Evolutionary conservation across 2,329 filamentous ascomycete species (phyloP).

Genomic region (Fusarium equiseti): DNA sequence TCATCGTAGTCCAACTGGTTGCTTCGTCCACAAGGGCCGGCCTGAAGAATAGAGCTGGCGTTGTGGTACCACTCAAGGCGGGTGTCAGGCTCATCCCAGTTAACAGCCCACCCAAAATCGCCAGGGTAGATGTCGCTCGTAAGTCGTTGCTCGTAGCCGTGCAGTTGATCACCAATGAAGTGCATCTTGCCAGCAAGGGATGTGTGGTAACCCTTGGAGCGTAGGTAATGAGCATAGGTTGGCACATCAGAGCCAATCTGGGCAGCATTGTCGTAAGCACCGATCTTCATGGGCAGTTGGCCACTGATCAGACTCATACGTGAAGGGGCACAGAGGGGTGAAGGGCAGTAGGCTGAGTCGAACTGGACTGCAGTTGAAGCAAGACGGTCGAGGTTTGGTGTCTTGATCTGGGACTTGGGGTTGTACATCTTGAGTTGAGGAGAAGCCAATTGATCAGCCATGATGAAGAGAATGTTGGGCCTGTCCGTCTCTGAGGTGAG

Average conservation of each 20-base stretch:
- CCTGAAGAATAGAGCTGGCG: constrained; percentile 91
- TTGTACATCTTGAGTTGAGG: constrained; percentile 95
- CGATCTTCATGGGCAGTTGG: constrained; percentile 90
- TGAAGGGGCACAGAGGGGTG: constrained; percentile 90
- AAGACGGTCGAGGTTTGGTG: constrained; percentile 87
- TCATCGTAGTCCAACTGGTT: constrained; percentile 98
- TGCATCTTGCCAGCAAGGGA: constrained; percentile 97
- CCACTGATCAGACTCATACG: constrained; percentile 96
- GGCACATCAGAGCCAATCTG: constrained; percentile 86
- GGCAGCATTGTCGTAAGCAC: constrained; percentile 90
- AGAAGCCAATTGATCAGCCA: constrained; percentile 95
- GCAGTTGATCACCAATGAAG: constrained; percentile 93
- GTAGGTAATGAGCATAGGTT: constrained; percentile 93
- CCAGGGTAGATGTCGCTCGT: constrained; percentile 97
- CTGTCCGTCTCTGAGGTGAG: constrained; percentile 46
- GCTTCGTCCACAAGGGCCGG: constrained; percentile 87
- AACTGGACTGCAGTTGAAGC: constrained; percentile 88
- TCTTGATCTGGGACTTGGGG: constrained; percentile 87
- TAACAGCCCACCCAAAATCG: constrained; percentile 93
- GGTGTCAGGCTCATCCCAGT: constrained; percentile 91
- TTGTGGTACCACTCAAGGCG: constrained; percentile 97
- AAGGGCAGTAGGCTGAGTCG: constrained; percentile 93
- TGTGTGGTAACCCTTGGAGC: constrained; percentile 87
- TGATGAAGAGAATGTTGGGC: constrained; percentile 77
- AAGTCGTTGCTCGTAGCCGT: constrained; percentile 91